Base-by-base conservation (phyloP, 2,329 filamentous ascomycete species). In the Monosporascus sp. region DNA sequence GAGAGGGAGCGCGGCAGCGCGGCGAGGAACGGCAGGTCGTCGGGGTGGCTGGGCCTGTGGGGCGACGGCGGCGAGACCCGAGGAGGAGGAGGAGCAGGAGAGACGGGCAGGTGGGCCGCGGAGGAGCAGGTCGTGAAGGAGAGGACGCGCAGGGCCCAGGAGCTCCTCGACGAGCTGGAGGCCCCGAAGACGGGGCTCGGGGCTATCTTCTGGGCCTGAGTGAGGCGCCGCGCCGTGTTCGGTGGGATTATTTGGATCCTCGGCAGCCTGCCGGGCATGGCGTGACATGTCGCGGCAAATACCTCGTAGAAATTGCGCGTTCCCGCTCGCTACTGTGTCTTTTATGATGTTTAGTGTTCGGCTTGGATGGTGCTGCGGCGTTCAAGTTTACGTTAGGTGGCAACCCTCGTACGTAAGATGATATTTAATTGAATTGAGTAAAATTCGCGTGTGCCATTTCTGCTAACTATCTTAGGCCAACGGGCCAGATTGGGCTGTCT, bases 91-190 rank as follows among this genome's bases (percentile, higher is more conserved):
- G 20, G 20, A 22, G 20, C 20, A 22, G 62, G 64, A 43, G 72
- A 75, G 11, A 70, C 73, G 26, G 75, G 74, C 6, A 70, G 80
- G 26, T 84, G 81, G 80, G 71, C 70, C 7, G 79, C 80, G 0
- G 81, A 85, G 65, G 72, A 78, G 56, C 72, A 74, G 40, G 80
- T 83, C 2, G 77, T 84, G 20, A 68, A 70, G 58, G 81, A 84
- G 58, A 68, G 81, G 49, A 71, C 71, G 51, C 72, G 74, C 55
- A 70, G 80, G 58, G 80, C 78, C 2, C 71, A 70, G 60, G 78
- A 82, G 55, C 56, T 84, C 22, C 58, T 84, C 48, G 78, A 83
- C 44, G 76, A 80, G 37, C 55, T 78, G 2, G 66, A 70, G 56
- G 69, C 71, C 31, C 73, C 73, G 1, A 57, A 58, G 17, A 54